Base-by-base conservation (phyloP, 2,329 filamentous ascomycete species). In the Apiospora malaysiana region DNA sequence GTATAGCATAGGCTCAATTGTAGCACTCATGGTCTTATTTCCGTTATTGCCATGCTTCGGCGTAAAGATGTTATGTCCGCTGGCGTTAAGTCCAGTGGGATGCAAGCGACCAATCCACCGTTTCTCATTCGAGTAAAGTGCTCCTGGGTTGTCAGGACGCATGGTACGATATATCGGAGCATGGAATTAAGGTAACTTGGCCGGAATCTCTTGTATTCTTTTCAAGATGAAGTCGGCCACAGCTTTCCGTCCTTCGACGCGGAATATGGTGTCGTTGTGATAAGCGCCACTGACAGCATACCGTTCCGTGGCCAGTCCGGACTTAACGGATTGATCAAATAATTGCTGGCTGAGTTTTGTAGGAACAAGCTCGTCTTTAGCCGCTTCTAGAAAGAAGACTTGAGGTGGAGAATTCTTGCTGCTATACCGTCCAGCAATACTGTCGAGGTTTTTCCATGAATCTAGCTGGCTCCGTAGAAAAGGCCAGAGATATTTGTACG, bases 401-500 rank as follows among this genome's bases (percentile, higher is more conserved):
- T 76, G 77, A 0, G 85, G 85, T 12, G 73, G 72, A 21, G 70
- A 69, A 5, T 69, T 56, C 0, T 72, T 73, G 69, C 73, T 75
- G 68, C 71, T 71, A 75, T 80, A 76, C 7, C 74, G 75, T 46
- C 78, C 73, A 10, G 82, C 79, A 45, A 90, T 83, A 40, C 78
- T 69, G 4, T 79, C 82, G 42, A 90, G 73, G 72, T 89, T 89
- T 69, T 81, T 77, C 82, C 81, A 86, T 73, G 84, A 89, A 73
- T 90, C 86, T 46, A 90, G 80, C 51, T 88, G 86, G 72, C 87
- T 94, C 74, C 92, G 86, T 14, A 95, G 83, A 77, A 95, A 94
- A 0, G 91, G 91, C 85, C 90, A 89, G 0, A 95, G 84, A 77
- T 95, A 90, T 66, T 88, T 87, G 78, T 95, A 95, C 0, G 93